Base-by-base conservation (phyloP, 768 basidiomycete species). In the Suillus occidentalis region DNA sequence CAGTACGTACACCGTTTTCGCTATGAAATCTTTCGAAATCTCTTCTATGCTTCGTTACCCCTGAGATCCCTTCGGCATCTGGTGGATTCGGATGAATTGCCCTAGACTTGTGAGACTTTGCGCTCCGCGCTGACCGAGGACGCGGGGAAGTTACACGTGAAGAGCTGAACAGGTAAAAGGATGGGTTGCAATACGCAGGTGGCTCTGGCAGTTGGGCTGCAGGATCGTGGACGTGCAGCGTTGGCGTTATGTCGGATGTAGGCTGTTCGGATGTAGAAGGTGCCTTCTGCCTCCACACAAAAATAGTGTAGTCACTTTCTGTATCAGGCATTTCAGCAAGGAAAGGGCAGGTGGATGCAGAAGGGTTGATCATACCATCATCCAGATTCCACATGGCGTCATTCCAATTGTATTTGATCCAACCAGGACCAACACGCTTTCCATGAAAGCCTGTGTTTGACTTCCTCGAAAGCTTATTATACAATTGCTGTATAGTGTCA, bases 1-100 rank as follows among this genome's bases (percentile, higher is more conserved):
- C 91, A 4, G 95, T 99, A 60, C 97, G 82, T 10, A 98, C 96
- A 0, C 97, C 97, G 70, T 95, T 95, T 78, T 92, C 91, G 22
- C 84, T 84, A 69, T 97, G 95, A 70, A 98, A 98, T 68, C 85
- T 86, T 71, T 92, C 85, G 69, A 95, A 96, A 52, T 89, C 87
- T 70, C 85, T 89, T 77, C 89, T 89, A 76, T 88, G 84, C 65
- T 83, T 83, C 4, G 87, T 89, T 1, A 84, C 81, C 3, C 81
- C 80, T 60, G 87, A 81, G 7, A 37, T 34, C 60, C 63, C 61
- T 40, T 70, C 73, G 31, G 66, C 68, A 25, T 63, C 62, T 36
- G 34, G 39, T 64, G 67, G 75, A 66, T 79, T 79, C 65, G 77
- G 78, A 25, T 58, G 71, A 66, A 79, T 85, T 10, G 52, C 53